phyloP scores from a whole-genome alignment of 495 filamentous ascomycete species.

The Penicillium pulvis region DNA sequence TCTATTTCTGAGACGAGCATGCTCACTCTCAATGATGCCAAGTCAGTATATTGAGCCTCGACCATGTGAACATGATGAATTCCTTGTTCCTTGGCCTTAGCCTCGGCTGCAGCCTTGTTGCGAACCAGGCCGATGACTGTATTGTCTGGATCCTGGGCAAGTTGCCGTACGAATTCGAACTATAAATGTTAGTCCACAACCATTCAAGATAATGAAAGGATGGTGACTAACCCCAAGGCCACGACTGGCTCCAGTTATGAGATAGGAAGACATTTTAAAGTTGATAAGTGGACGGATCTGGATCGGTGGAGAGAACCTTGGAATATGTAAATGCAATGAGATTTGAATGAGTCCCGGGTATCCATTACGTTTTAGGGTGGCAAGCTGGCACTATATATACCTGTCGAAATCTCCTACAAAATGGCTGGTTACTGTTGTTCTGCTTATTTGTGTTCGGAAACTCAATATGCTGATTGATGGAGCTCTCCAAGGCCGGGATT shows the following conservation, averaged over 20 bases:
- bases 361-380: background rate
- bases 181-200: background rate
- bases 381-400: background rate
- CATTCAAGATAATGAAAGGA: background rate
- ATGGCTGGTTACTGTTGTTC: too few species aligned
- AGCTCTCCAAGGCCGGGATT: too few species aligned
- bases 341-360: too few species aligned
- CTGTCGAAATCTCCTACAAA: too few species aligned
- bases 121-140: slow-evolving; percentile 47
- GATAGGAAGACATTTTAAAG: slow-evolving; percentile 36
- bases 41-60: slow-evolving; percentile 45
- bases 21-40: slow-evolving; percentile 32
- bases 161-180: slow-evolving; percentile 27
- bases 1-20: background rate
- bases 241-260: slow-evolving; percentile 40
- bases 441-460: too few species aligned
- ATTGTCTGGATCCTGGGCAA: slow-evolving; percentile 40
- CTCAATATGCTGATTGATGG: too few species aligned
- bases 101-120: slow-evolving; percentile 35
- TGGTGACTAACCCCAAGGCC: slow-evolving; percentile 39
- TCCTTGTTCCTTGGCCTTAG: slow-evolving; percentile 11
- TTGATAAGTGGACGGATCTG: too few species aligned
- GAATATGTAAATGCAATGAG: too few species aligned
- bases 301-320: too few species aligned
- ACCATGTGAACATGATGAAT: slow-evolving; percentile 49